A percentile compares a stretch with the other conserved stretches of the same genome.
Evolutionary conservation across 2,329 filamentous ascomycete species (phyloP).

Genomic region (Pseudogymnoascus sp.): DNA sequence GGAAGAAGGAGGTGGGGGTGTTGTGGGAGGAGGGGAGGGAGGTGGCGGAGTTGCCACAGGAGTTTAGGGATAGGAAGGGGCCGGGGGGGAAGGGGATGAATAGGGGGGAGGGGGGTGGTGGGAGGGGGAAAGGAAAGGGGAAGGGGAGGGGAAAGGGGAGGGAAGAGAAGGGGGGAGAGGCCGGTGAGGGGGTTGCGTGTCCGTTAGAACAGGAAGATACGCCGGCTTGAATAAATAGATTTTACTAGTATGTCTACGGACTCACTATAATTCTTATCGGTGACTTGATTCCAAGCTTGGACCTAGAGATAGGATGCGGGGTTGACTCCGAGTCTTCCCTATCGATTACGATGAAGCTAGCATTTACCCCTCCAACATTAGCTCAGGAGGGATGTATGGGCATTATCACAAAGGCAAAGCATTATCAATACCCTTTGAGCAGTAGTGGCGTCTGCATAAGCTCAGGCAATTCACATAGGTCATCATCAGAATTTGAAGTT

Average conservation of each 20-base stretch:
- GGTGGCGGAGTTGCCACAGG: slow-evolving; percentile 56
- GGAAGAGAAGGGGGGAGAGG: neutral
- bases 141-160: neutral
- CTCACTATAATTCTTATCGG: neutral
- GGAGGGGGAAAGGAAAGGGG: neutral
- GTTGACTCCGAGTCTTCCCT: neutral
- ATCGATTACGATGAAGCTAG: slow-evolving; percentile 5
- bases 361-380: neutral
- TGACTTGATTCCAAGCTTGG: neutral
- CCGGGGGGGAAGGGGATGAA: slow-evolving; percentile 32
- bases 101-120: slow-evolving; percentile 27
- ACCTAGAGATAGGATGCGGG: slow-evolving; percentile 1
- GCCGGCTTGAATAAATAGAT: neutral
- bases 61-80: slow-evolving; percentile 43
- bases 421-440: neutral
- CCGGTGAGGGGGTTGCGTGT: neutral
- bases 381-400: neutral
- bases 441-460: neutral
- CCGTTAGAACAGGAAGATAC: neutral
- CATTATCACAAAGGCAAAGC: neutral
- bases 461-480: neutral
- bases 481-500: slow-evolving; percentile 16
- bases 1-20: slow-evolving; percentile 49
- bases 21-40: slow-evolving; percentile 64
- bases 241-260: neutral